phyloP scores from a whole-genome alignment of 345 rosid genomes.

The Mallotus nudiflorus region DNA sequence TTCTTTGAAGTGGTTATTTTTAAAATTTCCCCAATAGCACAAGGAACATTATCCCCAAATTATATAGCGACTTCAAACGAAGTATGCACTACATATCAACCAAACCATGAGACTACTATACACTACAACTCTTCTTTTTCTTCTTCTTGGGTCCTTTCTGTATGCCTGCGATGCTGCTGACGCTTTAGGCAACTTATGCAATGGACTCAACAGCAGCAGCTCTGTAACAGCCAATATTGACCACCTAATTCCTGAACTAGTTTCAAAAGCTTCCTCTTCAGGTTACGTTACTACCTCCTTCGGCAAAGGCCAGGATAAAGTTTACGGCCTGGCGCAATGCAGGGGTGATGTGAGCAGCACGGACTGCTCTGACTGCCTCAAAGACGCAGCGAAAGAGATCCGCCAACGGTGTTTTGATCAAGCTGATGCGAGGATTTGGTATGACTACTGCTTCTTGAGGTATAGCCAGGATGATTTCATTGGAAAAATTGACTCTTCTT shows the following conservation, averaged over 20 bases:
- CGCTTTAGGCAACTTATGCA: constrained; percentile 57
- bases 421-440: constrained; percentile 65
- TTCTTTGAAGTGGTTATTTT: too few species aligned
- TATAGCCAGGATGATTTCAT: constrained; percentile 41
- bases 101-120: background rate
- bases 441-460: constrained; percentile 67
- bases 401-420: constrained; percentile 52
- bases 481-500: constrained; percentile 53
- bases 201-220: constrained; percentile 26
- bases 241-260: constrained; percentile 36
- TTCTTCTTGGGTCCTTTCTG: background rate
- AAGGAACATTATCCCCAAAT: too few species aligned
- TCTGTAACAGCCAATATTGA: constrained; percentile 45
- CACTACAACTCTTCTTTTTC: background rate
- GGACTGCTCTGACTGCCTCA: constrained; percentile 58
- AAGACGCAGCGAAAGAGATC: constrained; percentile 60
- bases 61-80: too few species aligned
- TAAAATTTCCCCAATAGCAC: too few species aligned
- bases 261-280: constrained; percentile 39
- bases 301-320: constrained; percentile 40
- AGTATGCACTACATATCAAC: background rate
- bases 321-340: constrained; percentile 80
- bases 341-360: constrained; percentile 60
- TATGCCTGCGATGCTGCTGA: constrained; percentile 41
- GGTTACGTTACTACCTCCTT: constrained; percentile 46